Evolutionary conservation across 2,329 filamentous ascomycete genomes (phyloP).

Genomic region (Curvularia hawaiiensis): DNA sequence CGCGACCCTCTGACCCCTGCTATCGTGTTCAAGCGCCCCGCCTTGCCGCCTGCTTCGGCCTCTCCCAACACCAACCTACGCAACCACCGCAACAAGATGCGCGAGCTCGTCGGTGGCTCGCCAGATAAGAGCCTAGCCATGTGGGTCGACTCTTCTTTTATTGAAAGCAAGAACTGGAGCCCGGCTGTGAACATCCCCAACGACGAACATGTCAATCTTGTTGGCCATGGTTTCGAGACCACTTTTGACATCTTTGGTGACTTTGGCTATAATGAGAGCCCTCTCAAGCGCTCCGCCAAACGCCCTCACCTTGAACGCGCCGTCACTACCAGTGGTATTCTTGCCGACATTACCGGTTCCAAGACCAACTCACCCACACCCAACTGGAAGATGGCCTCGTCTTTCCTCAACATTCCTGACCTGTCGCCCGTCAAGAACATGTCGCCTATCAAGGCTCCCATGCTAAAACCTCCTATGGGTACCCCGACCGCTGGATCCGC

Average conservation of each 20-base stretch:
- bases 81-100: conserved; percentile 83
- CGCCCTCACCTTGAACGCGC: conserved; percentile 67
- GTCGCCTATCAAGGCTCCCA: conserved; percentile 41
- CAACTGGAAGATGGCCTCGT: conserved; percentile 43
- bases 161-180: conserved; percentile 58
- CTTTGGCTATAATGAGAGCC: conserved; percentile 62
- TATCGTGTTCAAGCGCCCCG: conserved; percentile 76
- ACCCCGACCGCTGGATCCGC: conserved; percentile 27
- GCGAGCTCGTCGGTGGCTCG: conserved; percentile 75
- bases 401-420: conserved; percentile 45
- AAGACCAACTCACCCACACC: conserved; percentile 52
- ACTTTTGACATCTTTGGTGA: conserved; percentile 68
- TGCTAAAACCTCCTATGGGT: conserved; percentile 36
- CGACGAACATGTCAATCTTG: conserved; percentile 60
- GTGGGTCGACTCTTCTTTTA: conserved; percentile 58
- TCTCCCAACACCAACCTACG: conserved; percentile 93
- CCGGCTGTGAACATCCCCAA: conserved; percentile 68
- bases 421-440: conserved; percentile 39
- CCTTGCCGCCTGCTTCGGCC: conserved; percentile 72
- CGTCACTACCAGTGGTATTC: conserved; percentile 63
- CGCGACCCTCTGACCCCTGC: conserved; percentile 74
- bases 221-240: conserved; percentile 53
- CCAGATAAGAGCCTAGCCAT: conserved; percentile 64
- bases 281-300: conserved; percentile 65
- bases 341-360: conserved; percentile 64